phyloP scores from a whole-genome alignment of 2,329 filamentous ascomycete genomes.

The Aspergillus sp. region DNA sequence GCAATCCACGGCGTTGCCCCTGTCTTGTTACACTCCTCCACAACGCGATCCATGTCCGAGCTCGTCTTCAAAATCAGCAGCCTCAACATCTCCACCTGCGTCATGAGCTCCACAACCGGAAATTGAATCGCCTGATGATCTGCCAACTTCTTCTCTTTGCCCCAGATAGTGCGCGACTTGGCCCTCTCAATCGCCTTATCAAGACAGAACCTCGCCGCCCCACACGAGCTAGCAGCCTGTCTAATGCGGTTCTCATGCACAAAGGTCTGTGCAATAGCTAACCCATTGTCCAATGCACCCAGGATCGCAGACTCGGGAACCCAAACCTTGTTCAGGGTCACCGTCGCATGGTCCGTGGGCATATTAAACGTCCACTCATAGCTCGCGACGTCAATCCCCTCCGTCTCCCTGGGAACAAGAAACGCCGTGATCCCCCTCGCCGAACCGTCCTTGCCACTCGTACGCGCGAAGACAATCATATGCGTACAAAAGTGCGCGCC shows the following conservation, averaged over 20 bases:
- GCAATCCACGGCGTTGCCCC: slow-evolving; percentile 42
- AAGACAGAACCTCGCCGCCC: slow-evolving; percentile 59
- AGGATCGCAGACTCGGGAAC: slow-evolving; percentile 56
- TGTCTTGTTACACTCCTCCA: slow-evolving; percentile 30
- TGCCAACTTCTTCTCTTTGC: slow-evolving; percentile 22
- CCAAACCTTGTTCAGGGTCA: slow-evolving; percentile 58
- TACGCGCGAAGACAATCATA: slow-evolving; percentile 62
- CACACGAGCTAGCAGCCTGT: slow-evolving; percentile 56
- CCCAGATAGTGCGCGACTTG: slow-evolving; percentile 45
- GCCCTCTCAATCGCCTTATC: slow-evolving; percentile 59
- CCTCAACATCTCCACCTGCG: slow-evolving; percentile 62
- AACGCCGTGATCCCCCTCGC: slow-evolving; percentile 62
- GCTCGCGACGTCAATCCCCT: slow-evolving; percentile 55
- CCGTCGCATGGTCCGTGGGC: slow-evolving; percentile 65
- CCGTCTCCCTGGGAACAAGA: slow-evolving; percentile 54
- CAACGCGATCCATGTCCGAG: slow-evolving; percentile 57
- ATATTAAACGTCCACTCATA: slow-evolving; percentile 68
- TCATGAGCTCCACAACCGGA: slow-evolving; percentile 61
- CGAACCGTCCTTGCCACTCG: slow-evolving; percentile 53
- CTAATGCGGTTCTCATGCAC: slow-evolving; percentile 66
- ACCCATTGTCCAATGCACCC: slow-evolving; percentile 53
- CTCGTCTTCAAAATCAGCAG: slow-evolving; percentile 63
- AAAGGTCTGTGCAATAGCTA: slow-evolving; percentile 64
- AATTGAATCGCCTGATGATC: slow-evolving; percentile 65
- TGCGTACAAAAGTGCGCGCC: slow-evolving; percentile 63